These are phyloP conservation scores for Lecanicillium sp. DNA, from an alignment of 2,329 filamentous ascomycete genomes.

Conservation along the genomic window DNA sequence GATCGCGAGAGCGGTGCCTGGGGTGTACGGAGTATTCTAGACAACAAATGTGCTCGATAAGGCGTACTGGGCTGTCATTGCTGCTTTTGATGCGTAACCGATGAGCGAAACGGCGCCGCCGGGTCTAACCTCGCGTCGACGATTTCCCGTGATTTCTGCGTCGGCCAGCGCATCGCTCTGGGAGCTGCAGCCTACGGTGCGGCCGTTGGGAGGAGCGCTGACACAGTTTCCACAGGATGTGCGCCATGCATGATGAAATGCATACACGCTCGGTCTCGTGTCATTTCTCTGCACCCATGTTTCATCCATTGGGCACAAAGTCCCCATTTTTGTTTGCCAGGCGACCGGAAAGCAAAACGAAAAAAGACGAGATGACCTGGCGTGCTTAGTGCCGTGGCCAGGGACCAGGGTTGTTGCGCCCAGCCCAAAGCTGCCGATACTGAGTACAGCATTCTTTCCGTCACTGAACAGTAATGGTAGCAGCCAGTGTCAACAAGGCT, in stretches of 20 bases:
- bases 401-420: too few species aligned
- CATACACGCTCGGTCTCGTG: constrained; percentile 9
- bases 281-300: constrained; percentile 2
- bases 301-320: too few species aligned
- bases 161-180: constrained; percentile 9
- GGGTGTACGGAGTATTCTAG: background rate
- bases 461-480: too few species aligned
- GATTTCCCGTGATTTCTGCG: background rate
- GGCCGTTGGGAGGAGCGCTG: background rate
- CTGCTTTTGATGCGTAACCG: background rate
- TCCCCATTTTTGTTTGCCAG: too few species aligned
- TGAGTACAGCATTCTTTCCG: too few species aligned
- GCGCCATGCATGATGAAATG: constrained; percentile 4
- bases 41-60: background rate
- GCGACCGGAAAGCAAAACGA: too few species aligned
- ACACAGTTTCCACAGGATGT: constrained; percentile 7
- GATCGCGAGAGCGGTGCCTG: background rate
- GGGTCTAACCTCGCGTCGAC: background rate
- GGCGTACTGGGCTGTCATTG: constrained; percentile 1
- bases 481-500: too few species aligned
- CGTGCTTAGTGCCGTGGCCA: too few species aligned
- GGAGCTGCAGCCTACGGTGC: background rate
- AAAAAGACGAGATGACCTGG: too few species aligned
- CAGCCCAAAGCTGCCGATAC: too few species aligned
- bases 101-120: background rate